Conservation (phyloP, 257 asterid species). For the Salvia hispanica region DNA sequence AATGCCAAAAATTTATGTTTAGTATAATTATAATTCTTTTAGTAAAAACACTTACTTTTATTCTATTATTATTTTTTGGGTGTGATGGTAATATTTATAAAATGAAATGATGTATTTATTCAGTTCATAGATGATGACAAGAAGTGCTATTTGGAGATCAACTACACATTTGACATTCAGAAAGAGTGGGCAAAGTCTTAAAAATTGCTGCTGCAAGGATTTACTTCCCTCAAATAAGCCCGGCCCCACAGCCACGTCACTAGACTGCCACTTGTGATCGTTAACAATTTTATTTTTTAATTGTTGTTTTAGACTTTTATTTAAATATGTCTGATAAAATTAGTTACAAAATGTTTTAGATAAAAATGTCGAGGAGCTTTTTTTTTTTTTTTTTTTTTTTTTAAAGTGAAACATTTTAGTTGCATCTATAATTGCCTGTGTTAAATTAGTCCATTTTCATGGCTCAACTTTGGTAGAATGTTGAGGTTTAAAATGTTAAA, state of each 20-base stretch:
- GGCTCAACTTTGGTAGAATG: background rate
- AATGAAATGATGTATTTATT: background rate
- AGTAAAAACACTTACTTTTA: too few species aligned
- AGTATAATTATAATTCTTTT: too few species aligned
- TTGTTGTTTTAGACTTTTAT: conserved; percentile 11
- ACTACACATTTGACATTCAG: conserved; percentile 63
- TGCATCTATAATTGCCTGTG: conserved; percentile 3
- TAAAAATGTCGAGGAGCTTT: background rate
- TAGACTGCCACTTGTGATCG: background rate
- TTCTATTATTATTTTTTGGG: background rate
- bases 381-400: background rate
- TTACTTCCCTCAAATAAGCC: conserved; percentile 2
- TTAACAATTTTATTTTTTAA: background rate
- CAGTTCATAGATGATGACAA: conserved; percentile 71
- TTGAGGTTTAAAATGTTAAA: background rate
- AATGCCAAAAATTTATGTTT: too few species aligned
- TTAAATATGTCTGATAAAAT: background rate
- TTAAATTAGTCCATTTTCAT: background rate
- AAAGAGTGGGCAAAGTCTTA: conserved; percentile 42
- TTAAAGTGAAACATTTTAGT: conserved; percentile 3
- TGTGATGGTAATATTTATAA: background rate
- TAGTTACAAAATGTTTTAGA: background rate
- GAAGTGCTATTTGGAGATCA: conserved; percentile 64
- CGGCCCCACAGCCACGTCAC: conserved; percentile 21
- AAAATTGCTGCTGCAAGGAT: background rate